Base-by-base conservation (phyloP, 495 filamentous ascomycete species). In the Tuber magnatum region DNA sequence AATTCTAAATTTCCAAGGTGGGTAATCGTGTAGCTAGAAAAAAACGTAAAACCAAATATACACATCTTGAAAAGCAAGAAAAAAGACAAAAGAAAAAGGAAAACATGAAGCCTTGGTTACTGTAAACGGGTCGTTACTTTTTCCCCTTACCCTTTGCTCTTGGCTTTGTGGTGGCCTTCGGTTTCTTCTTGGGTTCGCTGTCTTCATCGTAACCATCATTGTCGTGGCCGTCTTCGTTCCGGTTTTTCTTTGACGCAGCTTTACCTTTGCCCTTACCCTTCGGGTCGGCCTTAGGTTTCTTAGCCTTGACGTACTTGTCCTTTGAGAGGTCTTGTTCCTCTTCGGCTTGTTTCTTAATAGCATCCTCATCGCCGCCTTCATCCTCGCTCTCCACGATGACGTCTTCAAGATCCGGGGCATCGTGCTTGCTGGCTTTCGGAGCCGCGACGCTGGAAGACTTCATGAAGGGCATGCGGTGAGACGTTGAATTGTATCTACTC, bases 401-500 rank as follows among this genome's bases (percentile, higher is more conserved):
- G 83, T 99, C 95, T 84, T 99, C 95, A 69, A 99, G 88, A 85
- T 99, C 95, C 0, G 95, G 95, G 74, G 90, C 90, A 69, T 92
- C 93, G 84, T 91, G 94, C 71, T 87, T 84, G 73, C 85, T 83
- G 71, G 87, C 86, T 82, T 90, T 91, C 76, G 93, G 92, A 32
- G 92, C 78, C 14, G 90, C 81, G 35, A 96, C 88, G 79, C 86
- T 91, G 84, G 88, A 92, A 14, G 94, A 92, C 84, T 97, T 97
- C 89, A 97, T 97, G 86, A 97, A 99, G 6, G 95, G 94, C 69
- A 98, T 84, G 0, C 94, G 96, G 81, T 99, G 95, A 3, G 92
- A 91, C 83, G 88, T 89, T 68, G 86, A 83, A 79, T 99, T 99
- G 83, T 99, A 99, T 72, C 91, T 92, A 75, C 46, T 71, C 65